Evolutionary conservation across 805 yeast genomes (phyloP).

Genomic region (Schwanniomyces occidentalis): DNA sequence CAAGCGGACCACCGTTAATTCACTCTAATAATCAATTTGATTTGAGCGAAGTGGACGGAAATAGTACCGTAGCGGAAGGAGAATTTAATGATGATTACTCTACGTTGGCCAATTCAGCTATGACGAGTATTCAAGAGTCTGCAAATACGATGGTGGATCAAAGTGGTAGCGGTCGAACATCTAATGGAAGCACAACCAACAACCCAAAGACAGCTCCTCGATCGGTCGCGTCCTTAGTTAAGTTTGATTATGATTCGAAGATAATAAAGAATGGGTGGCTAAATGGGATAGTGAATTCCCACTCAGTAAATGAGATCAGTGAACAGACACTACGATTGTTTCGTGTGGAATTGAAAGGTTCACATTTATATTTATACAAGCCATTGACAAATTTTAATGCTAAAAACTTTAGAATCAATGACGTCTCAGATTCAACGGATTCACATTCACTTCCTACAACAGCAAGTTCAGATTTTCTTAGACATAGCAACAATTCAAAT

Average conservation of each 20-base stretch:
- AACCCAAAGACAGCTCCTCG: slow-evolving; percentile 3
- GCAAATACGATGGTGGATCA: slow-evolving; percentile 1
- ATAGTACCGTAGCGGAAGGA: background rate
- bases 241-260: slow-evolving; percentile 33
- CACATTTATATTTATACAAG: slow-evolving; percentile 61
- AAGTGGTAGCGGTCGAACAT: slow-evolving; percentile 1
- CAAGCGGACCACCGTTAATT: slow-evolving; percentile 4
- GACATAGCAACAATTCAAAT: slow-evolving; percentile 16
- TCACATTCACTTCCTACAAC: slow-evolving; percentile 3
- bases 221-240: slow-evolving; percentile 13
- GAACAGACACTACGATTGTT: slow-evolving; percentile 47
- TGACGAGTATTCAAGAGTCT: slow-evolving; percentile 8
- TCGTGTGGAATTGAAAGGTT: slow-evolving; percentile 71
- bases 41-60: background rate
- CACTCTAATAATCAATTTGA: background rate
- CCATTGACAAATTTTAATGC: slow-evolving; percentile 49
- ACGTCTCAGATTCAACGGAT: background rate
- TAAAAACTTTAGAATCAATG: slow-evolving; percentile 26
- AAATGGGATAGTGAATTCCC: slow-evolving; percentile 35
- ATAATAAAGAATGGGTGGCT: slow-evolving; percentile 36
- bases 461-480: slow-evolving; percentile 13
- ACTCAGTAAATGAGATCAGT: slow-evolving; percentile 30
- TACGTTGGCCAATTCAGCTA: slow-evolving; percentile 9
- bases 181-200: slow-evolving; percentile 1
- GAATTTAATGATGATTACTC: slow-evolving; percentile 10